Base-by-base conservation (phyloP, 2,329 filamentous ascomycete genomes). In the Monilinia fructigena region DNA sequence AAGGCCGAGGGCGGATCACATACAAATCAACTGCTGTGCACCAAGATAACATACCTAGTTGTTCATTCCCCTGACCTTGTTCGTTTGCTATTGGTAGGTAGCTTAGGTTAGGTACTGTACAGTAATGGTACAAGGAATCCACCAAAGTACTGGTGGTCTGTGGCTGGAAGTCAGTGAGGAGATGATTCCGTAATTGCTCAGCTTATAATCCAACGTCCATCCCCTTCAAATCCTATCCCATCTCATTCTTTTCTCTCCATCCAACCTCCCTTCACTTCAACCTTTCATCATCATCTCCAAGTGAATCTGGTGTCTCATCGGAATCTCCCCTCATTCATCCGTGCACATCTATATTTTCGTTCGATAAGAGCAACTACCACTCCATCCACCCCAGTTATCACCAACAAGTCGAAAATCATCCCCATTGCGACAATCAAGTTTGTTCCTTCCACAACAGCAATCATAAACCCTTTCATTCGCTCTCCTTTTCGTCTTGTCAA, bases 171-270 rank as follows among this genome's bases (percentile, higher is more conserved):
- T 42, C 66, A 66, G 67, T 70, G 68, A 72, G 69, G 68, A 72
- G 71, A 71, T 70, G 71, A 67, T 54, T 31, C 26, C 23, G 28
- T 62, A 20, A 47, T 52, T 60, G 50, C 63, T 65, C 63, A 65
- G 63, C 64, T 71, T 72, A 71, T 73, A 72, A 70, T 73, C 68
- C 67, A 72, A 72, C 72, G 63, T 69, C 71, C 55, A 12, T 70
- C 68, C 11, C 66, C 63, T 59, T 11, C 35, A 38, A 45, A 52
- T 55, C 16, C 45, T 48, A 38, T 61, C 42, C 47, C 62, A 66
- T 52, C 42, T 47, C 16, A 4, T 47, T 47, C 42, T 2, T 67
- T 45, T 59, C 59, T 55, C 0, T n/a, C 12, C 52, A 35, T 50
- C 52, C 54, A 26, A 16, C 52, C 10, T 56, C 60, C 56, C 12